phyloP scores from a whole-genome alignment of 352 stramenopile species.

The Phytopythium litorale region DNA sequence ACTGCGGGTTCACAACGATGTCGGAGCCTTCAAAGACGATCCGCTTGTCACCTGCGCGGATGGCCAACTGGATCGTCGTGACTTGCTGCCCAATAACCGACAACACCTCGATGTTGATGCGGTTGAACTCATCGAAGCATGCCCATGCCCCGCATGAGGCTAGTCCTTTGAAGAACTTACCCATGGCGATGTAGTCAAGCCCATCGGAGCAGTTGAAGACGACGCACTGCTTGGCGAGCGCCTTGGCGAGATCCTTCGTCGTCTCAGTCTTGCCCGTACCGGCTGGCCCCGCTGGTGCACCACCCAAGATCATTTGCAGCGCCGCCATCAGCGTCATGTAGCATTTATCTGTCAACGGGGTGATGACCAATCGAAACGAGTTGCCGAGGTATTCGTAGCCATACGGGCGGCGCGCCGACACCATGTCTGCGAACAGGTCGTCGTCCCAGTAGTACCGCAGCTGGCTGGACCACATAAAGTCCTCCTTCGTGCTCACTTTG shows the following conservation, averaged over 20 bases:
- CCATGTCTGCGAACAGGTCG: conserved; percentile 88
- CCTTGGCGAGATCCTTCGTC: conserved; percentile 94
- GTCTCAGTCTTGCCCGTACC: conserved; percentile 95
- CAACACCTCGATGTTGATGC: conserved; percentile 87
- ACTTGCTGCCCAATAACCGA: conserved; percentile 90
- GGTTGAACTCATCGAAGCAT: conserved; percentile 91
- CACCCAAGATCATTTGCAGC: conserved; percentile 94
- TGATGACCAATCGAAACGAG: conserved; percentile 95
- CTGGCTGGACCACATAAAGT: conserved; percentile 87
- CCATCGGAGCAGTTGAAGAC: conserved; percentile 94
- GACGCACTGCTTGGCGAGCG: conserved; percentile 94
- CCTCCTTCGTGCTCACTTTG: conserved; percentile 84
- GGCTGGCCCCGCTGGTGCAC: conserved; percentile 89
- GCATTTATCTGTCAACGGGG: conserved; percentile 95
- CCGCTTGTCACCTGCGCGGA: conserved; percentile 72
- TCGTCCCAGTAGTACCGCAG: conserved; percentile 94
- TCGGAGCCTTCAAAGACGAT: conserved; percentile 95
- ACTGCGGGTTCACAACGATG: conserved; percentile 92
- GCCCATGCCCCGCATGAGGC: conserved; percentile 92
- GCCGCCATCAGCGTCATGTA: conserved; percentile 96
- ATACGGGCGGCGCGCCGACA: conserved; percentile 89
- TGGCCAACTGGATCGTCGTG: conserved; percentile 88
- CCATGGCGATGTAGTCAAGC: conserved; percentile 94
- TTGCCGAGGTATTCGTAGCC: conserved; percentile 98
- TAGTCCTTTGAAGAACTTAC: conserved; percentile 94